These are phyloP conservation scores for Margaritispora aquatica DNA, from an alignment of 495 filamentous ascomycete genomes.

Conservation along the genomic window DNA sequence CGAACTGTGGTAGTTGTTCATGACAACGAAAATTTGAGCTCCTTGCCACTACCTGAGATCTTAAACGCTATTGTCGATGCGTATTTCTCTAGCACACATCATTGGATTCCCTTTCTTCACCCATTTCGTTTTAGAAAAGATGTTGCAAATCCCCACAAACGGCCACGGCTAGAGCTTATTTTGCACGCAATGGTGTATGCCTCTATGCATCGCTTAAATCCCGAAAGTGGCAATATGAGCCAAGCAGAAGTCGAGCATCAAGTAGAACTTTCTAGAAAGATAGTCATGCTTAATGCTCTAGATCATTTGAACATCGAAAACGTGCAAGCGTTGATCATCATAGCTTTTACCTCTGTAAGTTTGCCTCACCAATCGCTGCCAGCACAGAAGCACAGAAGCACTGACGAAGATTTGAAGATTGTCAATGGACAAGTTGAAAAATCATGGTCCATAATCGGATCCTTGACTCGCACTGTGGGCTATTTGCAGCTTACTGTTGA, in stretches of 20 bases:
- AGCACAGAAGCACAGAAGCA: too few relatives aligned
- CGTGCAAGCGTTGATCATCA: slow-evolving; percentile 32
- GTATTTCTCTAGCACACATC: slow-evolving; percentile 29
- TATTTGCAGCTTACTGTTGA: slow-evolving; percentile 33
- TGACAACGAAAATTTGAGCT: not conserved
- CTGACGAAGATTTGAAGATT: not conserved
- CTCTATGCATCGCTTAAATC: slow-evolving; percentile 20
- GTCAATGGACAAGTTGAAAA: slow-evolving; percentile 21
- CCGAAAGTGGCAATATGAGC: not conserved
- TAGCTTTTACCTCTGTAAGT: slow-evolving; percentile 21
- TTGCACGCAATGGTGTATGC: slow-evolving; percentile 29
- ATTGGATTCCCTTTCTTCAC: slow-evolving; percentile 35
- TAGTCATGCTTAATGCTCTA: slow-evolving; percentile 29
- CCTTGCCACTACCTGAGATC: slow-evolving; percentile 7
- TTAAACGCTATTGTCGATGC: slow-evolving; percentile 24
- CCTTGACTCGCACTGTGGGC: slow-evolving; percentile 33
- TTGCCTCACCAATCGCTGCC: not conserved
- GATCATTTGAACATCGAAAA: slow-evolving; percentile 30
- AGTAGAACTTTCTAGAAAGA: slow-evolving; percentile 23
- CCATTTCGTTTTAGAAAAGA: slow-evolving; percentile 24
- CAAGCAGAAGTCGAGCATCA: slow-evolving; percentile 20
- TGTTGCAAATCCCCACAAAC: slow-evolving; percentile 17
- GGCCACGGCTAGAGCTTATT: slow-evolving; percentile 19
- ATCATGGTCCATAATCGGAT: slow-evolving; percentile 33
- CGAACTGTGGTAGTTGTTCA: not conserved